Base-by-base conservation (phyloP, 768 basidiomycete species). In the Suillus occidentalis region DNA sequence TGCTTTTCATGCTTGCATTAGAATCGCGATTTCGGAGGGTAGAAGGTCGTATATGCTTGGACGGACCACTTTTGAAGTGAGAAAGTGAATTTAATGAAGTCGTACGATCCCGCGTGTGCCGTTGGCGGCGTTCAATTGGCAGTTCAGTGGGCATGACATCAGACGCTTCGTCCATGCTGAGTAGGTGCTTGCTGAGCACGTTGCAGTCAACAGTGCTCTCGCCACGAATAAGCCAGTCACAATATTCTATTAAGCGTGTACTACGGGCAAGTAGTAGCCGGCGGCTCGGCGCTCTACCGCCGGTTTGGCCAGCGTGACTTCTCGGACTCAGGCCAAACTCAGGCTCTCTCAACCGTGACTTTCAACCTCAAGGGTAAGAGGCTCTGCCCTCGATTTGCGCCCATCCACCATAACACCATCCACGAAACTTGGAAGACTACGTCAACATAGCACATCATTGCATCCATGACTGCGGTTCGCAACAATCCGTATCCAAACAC, bases 21-120 rank as follows among this genome's bases (percentile, higher is more conserved):
- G 71, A 67, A 47, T 45, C 64, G 36, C 67, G 71, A 65, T 63
- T 62, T 12, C 72, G 75, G 25, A 67, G 61, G 16, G 60, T 61
- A 45, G 71, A 47, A 53, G 28, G 52, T 34, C 55, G 49, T 61
- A 65, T 63, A 14, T 55, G 40, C 43, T 61, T 64, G 28, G 61
- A 28, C 0, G 60, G n/a, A 28, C 22, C 62, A 34, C 62, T 55
- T 18, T 71, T 65, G 1, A 42, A 1, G 6, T 47, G 69, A 8
- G 65, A 63, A 25, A 60, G 34, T 5, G 71, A 66, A 49, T 66
- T 69, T 10, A 71, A 56, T 4, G 75, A 71, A 34, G 63, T 20
- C 8, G 67, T 60, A 45, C 68, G 56, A 64, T 66, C 25, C 52
- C 66, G 71, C 40, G 39, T 1, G 7, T 62, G 25, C 36, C 63